Percentiles rank a stretch among this genome's conserved stretches.
Evolutionary conservation across 768 basidiomycete genomes (phyloP).

Genomic region (Symmetrospora coprosmae): DNA sequence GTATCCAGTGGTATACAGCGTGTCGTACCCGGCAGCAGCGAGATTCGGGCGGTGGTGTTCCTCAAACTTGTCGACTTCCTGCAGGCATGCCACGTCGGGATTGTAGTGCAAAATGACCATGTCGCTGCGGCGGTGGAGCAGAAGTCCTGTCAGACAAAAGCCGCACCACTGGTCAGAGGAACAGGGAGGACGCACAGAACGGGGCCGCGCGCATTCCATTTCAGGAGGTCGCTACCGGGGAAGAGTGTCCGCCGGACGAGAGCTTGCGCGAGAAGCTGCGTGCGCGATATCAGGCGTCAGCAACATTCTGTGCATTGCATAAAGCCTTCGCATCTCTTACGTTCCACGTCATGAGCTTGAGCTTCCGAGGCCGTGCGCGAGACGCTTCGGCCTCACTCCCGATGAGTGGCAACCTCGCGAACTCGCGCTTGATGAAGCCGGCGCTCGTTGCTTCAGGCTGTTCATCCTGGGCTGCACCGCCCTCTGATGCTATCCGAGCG

Average conservation of each 20-base stretch:
- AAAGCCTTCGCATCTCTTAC: too few species aligned
- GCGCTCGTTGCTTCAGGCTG: too few species aligned
- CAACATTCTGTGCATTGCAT: too few species aligned
- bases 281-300: not conserved
- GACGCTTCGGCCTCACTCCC: too few species aligned
- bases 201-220: conserved; percentile 21
- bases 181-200: not conserved
- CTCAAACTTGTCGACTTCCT: conserved; percentile 19
- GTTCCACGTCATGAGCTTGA: conserved; percentile 18
- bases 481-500: too few species aligned
- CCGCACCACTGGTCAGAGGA: not conserved
- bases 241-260: conserved; percentile 21
- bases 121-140: not conserved
- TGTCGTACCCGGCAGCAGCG: conserved; percentile 8
- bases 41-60: not conserved
- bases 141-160: not conserved
- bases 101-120: conserved; percentile 12
- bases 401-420: too few species aligned
- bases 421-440: too few species aligned
- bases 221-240: conserved; percentile 21
- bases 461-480: too few species aligned
- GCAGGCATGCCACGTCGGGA: conserved; percentile 18
- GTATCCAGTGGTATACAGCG: conserved; percentile 15
- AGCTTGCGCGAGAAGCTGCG: conserved; percentile 13
- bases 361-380: not conserved